A percentile compares a stretch with the other conserved stretches of the same genome.
These are phyloP conservation scores for Gossypium stocksii DNA, from an alignment of 345 rosid species.

Conservation along the genomic window DNA sequence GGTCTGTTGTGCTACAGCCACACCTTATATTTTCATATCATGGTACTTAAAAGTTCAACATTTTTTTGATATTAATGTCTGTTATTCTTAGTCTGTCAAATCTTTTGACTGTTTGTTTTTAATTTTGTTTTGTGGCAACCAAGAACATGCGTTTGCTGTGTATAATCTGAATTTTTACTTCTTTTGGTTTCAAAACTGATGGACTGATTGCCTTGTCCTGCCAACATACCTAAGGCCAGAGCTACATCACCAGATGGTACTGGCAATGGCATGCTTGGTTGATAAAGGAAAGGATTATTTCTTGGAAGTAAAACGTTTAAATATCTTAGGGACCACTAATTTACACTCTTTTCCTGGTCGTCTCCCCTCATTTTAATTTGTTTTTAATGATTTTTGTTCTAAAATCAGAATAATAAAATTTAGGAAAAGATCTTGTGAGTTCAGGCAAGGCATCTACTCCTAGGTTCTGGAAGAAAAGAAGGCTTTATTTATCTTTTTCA, in stretches of 20 bases:
- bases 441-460: background rate
- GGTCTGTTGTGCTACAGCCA: conserved; percentile 34
- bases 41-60: background rate
- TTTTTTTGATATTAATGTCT: conserved; percentile 10
- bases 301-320: background rate
- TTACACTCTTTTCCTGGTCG: background rate
- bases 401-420: background rate
- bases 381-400: background rate
- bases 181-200: background rate
- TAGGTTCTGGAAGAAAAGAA: background rate
- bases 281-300: background rate
- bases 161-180: background rate
- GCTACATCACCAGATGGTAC: background rate
- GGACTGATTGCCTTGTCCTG: background rate
- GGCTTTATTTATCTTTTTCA: background rate
- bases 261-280: background rate
- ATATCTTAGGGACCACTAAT: background rate
- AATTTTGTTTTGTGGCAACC: background rate
- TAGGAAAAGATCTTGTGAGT: background rate
- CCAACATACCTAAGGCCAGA: background rate
- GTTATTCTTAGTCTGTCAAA: background rate
- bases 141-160: background rate
- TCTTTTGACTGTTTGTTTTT: background rate
- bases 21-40: background rate
- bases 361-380: background rate